A percentile compares a stretch with the other conserved stretches of the same genome.
Conservation (phyloP, 495 filamentous ascomycete species). For the Annulohypoxylon stygium region DNA sequence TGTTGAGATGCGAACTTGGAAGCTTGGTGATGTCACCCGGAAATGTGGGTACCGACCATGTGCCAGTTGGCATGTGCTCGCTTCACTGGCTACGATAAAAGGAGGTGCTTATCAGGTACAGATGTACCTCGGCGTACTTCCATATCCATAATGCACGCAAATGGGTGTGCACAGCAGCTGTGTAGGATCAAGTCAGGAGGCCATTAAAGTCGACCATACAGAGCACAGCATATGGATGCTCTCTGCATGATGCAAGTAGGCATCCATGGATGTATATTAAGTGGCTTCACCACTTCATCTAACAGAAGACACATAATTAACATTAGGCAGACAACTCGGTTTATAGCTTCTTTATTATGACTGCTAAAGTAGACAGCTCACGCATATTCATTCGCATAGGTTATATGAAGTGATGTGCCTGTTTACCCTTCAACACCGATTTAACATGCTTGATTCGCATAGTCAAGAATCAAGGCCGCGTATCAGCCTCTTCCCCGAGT, state of each 20-base stretch:
- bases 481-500: background rate
- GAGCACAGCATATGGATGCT: background rate
- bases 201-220: constrained; percentile 2
- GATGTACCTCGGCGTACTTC: background rate
- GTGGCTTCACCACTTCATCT: background rate
- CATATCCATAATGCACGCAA: too few relatives aligned
- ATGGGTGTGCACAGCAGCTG: background rate
- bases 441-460: constrained; percentile 33
- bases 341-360: constrained; percentile 37
- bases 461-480: constrained; percentile 25
- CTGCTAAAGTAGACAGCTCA: constrained; percentile 37
- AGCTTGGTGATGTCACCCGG: constrained; percentile 45
- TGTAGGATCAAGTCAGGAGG: constrained; percentile 5
- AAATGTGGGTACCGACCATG: constrained; percentile 39
- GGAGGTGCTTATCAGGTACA: constrained; percentile 5
- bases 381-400: constrained; percentile 15
- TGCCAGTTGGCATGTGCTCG: constrained; percentile 43
- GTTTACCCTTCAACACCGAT: constrained; percentile 18
- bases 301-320: background rate
- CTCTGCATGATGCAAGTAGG: background rate
- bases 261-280: background rate
- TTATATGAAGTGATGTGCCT: constrained; percentile 32
- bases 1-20: constrained; percentile 9
- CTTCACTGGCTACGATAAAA: constrained; percentile 36
- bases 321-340: background rate